A percentile compares a stretch with the other conserved stretches of the same genome.
These are phyloP conservation scores for Phaseolus coccineus DNA, from an alignment of 331 rosid species.

Conservation along the genomic window DNA sequence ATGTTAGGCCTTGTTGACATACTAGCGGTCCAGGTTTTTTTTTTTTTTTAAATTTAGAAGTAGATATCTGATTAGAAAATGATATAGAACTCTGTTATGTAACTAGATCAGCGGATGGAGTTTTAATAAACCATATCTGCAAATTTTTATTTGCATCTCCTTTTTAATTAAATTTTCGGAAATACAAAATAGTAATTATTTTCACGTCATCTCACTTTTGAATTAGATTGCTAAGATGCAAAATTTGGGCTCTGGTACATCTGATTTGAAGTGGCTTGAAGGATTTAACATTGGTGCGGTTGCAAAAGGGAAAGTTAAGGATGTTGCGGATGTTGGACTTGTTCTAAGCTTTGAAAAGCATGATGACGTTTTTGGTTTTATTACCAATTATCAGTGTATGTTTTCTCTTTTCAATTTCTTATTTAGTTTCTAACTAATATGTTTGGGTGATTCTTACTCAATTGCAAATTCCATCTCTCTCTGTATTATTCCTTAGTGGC, in stretches of 20 bases:
- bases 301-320: conserved; percentile 78
- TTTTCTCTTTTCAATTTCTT: conserved; percentile 31
- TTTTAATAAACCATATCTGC: neutral
- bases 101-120: conserved; percentile 7
- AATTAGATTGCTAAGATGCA: conserved; percentile 78
- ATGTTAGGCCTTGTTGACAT: conserved; percentile 10
- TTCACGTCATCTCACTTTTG: conserved; percentile 1
- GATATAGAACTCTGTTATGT: conserved; percentile 7
- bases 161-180: neutral
- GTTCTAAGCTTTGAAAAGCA: conserved; percentile 80
- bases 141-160: neutral
- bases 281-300: conserved; percentile 63
- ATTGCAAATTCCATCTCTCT: conserved; percentile 27
- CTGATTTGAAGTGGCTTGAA: conserved; percentile 70
- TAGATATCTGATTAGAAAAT: neutral
- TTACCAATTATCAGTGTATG: conserved; percentile 79
- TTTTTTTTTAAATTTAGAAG: conserved; percentile 17
- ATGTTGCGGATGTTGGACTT: conserved; percentile 75
- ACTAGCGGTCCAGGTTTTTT: neutral
- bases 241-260: conserved; percentile 49
- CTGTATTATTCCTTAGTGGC: conserved; percentile 59
- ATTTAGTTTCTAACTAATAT: conserved; percentile 5
- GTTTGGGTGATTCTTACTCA: conserved; percentile 28
- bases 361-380: conserved; percentile 79
- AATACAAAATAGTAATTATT: neutral